A percentile compares a stretch with the other conserved stretches of the same genome.
Evolutionary conservation across 2,329 filamentous ascomycete species (phyloP).

Genomic region (Calonectria pteridis): DNA sequence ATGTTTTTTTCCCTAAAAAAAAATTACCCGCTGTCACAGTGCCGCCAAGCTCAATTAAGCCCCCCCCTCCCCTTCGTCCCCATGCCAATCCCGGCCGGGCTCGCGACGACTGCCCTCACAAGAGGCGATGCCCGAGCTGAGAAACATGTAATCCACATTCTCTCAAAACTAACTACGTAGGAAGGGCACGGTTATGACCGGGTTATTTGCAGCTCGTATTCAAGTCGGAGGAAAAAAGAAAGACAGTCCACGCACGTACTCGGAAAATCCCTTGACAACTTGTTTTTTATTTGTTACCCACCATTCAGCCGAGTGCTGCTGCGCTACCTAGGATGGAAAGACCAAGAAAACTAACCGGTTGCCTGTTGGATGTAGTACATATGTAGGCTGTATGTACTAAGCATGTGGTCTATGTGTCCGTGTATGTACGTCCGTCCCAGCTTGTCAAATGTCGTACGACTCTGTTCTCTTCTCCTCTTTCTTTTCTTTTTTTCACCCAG

Average conservation of each 20-base stretch:
- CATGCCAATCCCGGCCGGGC: neutral
- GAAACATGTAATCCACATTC: neutral
- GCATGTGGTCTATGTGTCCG: neutral
- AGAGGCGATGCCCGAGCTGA: neutral
- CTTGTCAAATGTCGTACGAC: constrained; percentile 10
- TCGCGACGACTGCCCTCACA: neutral
- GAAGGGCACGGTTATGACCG: neutral
- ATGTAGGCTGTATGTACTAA: neutral
- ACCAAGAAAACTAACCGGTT: neutral
- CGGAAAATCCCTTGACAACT: neutral
- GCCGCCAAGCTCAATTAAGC: neutral
- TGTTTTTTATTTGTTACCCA: neutral
- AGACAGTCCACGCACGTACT: neutral
- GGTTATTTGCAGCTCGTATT: neutral
- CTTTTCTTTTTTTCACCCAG: neutral
- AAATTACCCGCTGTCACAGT: neutral
- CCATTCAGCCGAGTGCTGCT: neutral
- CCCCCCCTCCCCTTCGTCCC: neutral
- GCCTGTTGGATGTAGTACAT: neutral
- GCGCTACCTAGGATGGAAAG: neutral
- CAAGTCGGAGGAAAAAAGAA: neutral
- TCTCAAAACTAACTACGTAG: neutral
- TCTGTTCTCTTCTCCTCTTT: neutral
- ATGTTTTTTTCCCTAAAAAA: neutral
- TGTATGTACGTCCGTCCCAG: neutral